Evolutionary conservation across 2,329 filamentous ascomycete species (phyloP), one percentile per base, ranked within the genome.

Genomic region (Diaporthe citrichinensis): DNA sequence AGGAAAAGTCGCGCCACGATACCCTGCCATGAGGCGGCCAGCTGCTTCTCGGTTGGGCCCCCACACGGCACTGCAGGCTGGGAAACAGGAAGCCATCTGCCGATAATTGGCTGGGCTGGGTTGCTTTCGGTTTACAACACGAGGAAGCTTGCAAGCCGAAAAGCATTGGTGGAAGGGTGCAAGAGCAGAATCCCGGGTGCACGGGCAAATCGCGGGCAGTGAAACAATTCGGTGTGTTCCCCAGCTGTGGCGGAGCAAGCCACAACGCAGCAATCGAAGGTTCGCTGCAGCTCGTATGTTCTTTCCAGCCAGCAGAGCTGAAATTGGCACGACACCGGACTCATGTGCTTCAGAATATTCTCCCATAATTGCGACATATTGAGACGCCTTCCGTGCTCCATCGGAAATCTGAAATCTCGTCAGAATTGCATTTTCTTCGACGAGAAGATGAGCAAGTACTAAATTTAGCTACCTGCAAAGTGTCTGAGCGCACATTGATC

Each of bases 1-100:
- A 53, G 61, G 31, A 75, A 67, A 75, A 68, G 74, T 57, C 39
- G 36, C 67, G 71, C 71, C 71, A 76, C 74, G 68, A 71, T 55
- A 71, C 44, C 23, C 6, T 68, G 17, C 17, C 8, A 51, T n/a
- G 23, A 17, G 14, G 31, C 68, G 73, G 73, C 25, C 58, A 57
- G 49, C 34, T 75, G 73, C 68, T 53, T 67, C 58, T 65, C 49
- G 25, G 46, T 53, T 62, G 36, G 68, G 51, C 36, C 49, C 49
- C 49, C 28, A 36, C 36, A 36, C 49, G 51, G 72, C 51, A 49
- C 59, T 68, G 72, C 44, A 61, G 71, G 41, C 44, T 34, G 59
- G 44, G 61, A 23, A 67, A n/a, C 71, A 73, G n/a, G 71, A 44
- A 49, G 34, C 4, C 36, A 28, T 59, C 41, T 28, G 58, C 49